Evolutionary conservation across 208 protist genomes (phyloP).

Genomic region (Wallacemonas collosoma): DNA sequence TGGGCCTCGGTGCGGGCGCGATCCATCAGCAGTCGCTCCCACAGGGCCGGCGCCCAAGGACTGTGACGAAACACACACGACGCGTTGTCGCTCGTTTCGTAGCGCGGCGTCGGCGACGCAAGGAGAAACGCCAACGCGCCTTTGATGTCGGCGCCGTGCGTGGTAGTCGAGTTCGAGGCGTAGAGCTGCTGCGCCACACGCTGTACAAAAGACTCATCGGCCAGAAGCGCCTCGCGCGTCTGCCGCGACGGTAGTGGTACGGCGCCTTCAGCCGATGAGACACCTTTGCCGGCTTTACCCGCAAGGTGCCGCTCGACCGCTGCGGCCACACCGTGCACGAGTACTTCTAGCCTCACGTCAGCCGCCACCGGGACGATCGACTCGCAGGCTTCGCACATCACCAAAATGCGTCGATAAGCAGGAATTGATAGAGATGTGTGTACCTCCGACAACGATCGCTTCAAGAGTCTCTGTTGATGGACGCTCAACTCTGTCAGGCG

Average conservation of each 20-base stretch:
- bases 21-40: not conserved
- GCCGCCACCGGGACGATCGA: not conserved
- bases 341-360: not conserved
- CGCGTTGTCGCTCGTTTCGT: not conserved
- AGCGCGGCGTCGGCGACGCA: not conserved
- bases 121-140: not conserved
- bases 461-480: not conserved
- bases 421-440: not conserved
- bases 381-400: not conserved
- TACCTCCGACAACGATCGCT: not conserved
- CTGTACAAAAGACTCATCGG: not conserved
- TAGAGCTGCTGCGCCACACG: not conserved
- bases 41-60: not conserved
- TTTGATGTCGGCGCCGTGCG: not conserved
- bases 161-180: not conserved
- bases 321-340: not conserved
- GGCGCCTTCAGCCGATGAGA: not conserved
- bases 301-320: not conserved
- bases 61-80: not conserved
- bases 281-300: no score
- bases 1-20: not conserved
- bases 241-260: not conserved
- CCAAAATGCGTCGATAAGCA: not conserved
- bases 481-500: slow-evolving; percentile 8
- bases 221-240: not conserved